A percentile compares a stretch with the other conserved stretches of the same genome.
These are phyloP conservation scores for Leccinellum rugosiceps DNA, from an alignment of 768 basidiomycete species.

Conservation along the genomic window DNA sequence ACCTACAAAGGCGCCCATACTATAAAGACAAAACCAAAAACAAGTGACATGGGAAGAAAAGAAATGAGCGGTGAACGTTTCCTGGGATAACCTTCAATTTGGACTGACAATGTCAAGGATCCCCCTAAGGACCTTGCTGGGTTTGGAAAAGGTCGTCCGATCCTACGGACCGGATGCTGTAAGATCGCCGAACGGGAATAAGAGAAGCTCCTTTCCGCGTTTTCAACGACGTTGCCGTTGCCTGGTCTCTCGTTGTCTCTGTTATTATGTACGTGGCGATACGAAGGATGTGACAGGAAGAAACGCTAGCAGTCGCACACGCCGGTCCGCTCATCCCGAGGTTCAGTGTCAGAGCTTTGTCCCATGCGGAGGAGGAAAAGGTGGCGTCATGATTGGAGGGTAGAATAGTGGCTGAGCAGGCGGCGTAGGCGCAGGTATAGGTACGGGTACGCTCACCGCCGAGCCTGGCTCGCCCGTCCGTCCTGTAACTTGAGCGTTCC, in stretches of 20 bases:
- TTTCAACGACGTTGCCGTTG: neutral
- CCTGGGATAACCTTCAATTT: neutral
- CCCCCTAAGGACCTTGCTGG: neutral
- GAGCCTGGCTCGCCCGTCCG: constrained; percentile 30
- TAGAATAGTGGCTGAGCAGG: constrained; percentile 23
- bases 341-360: constrained; percentile 26
- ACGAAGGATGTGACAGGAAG: neutral
- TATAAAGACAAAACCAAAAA: neutral
- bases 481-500: constrained; percentile 57
- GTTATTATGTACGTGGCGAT: constrained; percentile 23
- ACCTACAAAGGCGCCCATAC: neutral
- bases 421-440: constrained; percentile 20
- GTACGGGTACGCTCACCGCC: constrained; percentile 12
- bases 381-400: constrained; percentile 30
- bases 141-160: constrained; percentile 6
- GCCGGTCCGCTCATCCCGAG: neutral
- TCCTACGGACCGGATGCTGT: neutral
- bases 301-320: neutral
- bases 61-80: neutral
- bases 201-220: constrained; percentile 8
- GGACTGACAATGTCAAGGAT: neutral
- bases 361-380: constrained; percentile 29
- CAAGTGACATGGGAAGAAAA: constrained; percentile 17
- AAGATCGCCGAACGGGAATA: neutral
- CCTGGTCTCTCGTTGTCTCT: neutral